A percentile compares a stretch with the other conserved stretches of the same genome.
These are phyloP conservation scores for Veloporphyrellus conicus DNA, from an alignment of 1,284 basidiomycete genomes.

Conservation along the genomic window DNA sequence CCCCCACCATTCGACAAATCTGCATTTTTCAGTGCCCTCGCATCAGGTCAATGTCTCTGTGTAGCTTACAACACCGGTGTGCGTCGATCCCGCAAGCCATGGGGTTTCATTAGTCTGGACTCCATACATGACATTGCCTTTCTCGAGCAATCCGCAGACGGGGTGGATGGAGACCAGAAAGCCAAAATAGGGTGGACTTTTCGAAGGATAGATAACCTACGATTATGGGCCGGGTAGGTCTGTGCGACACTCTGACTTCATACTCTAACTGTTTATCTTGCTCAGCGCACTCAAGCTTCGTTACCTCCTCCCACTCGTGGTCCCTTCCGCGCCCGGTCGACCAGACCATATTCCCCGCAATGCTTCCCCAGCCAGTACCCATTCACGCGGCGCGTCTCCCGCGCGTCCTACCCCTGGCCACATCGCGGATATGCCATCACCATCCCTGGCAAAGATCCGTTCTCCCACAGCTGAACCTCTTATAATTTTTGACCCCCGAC, in stretches of 20 bases:
- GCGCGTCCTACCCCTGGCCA: constrained; percentile 21
- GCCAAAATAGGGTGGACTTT: constrained; percentile 69
- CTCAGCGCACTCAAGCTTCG: constrained; percentile 74
- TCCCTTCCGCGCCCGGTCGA: constrained; percentile 41
- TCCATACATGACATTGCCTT: constrained; percentile 75
- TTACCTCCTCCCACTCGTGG: constrained; percentile 66
- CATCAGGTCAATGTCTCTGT: constrained; percentile 79
- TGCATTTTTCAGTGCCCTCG: constrained; percentile 53
- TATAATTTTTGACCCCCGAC: constrained; percentile 63
- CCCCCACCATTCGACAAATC: constrained; percentile 38
- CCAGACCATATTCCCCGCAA: constrained; percentile 28
- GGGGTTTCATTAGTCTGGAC: constrained; percentile 79
- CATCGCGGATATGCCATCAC: constrained; percentile 7
- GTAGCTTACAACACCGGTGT: constrained; percentile 76
- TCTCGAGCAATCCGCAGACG: constrained; percentile 47
- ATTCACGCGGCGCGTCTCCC: constrained; percentile 24
- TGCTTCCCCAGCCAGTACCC: constrained; percentile 19
- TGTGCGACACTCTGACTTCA: background rate
- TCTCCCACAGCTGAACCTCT: constrained; percentile 27
- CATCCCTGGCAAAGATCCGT: constrained; percentile 19
- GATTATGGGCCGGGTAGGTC: constrained; percentile 76
- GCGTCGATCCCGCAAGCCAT: constrained; percentile 73
- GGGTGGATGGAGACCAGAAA: constrained; percentile 36
- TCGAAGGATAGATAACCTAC: constrained; percentile 74
- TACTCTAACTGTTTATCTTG: constrained; percentile 7